Percentiles rank a stretch among this genome's conserved stretches.
phyloP scores from a whole-genome alignment of 2,329 filamentous ascomycete species.

The Epicoccum nigrum region DNA sequence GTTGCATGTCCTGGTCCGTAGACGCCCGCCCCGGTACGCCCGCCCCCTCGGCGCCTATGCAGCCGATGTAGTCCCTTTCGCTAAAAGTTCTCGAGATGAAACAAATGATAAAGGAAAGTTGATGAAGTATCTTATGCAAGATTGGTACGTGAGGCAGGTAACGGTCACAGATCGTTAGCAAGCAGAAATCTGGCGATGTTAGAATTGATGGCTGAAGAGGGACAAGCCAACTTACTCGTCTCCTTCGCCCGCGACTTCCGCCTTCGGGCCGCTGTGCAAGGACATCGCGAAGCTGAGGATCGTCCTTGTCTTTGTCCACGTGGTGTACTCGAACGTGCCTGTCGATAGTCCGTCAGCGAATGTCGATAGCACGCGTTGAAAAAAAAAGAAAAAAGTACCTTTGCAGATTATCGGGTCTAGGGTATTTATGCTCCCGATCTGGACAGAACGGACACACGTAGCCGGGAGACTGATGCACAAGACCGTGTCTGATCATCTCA shows the following conservation, averaged over 20 bases:
- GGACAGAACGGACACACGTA: conserved; percentile 97
- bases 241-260: conserved; percentile 77
- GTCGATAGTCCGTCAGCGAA: neutral
- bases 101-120: neutral
- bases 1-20: conserved; percentile 4
- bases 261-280: conserved; percentile 86
- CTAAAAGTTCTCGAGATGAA: conserved; percentile 3
- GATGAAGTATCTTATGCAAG: neutral
- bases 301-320: conserved; percentile 86
- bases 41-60: conserved; percentile 5
- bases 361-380: neutral
- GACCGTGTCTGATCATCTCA: conserved; percentile 75
- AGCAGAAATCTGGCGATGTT: conserved; percentile 7
- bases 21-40: conserved; percentile 10
- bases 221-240: conserved; percentile 57
- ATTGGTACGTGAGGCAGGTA: neutral
- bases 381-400: conserved; percentile 62
- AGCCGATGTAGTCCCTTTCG: conserved; percentile 7
- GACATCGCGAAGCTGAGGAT: conserved; percentile 79
- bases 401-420: conserved; percentile 92
- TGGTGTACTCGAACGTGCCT: conserved; percentile 96
- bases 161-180: conserved; percentile 1
- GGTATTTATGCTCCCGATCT: conserved; percentile 91
- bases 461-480: conserved; percentile 92
- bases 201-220: neutral